Evolutionary conservation across 768 basidiomycete genomes (phyloP), one percentile per base, ranked within the genome.

Genomic region (Tephrocybe sp.): DNA sequence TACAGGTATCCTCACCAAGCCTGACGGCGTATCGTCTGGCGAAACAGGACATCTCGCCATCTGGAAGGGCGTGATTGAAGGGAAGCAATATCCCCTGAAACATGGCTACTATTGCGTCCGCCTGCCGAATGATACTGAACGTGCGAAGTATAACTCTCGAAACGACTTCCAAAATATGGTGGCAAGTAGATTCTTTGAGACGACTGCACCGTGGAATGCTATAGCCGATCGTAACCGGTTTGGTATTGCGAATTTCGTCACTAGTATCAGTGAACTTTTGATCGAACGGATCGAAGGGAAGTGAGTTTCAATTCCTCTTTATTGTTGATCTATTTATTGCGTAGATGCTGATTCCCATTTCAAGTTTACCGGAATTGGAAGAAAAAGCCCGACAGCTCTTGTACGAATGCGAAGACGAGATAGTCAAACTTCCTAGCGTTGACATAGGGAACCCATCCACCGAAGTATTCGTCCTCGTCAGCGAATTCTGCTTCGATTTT

Each of bases 91-190:
- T 56, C 44, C 15, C 13, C 64, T 86, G 49, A 71, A 58, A 30
- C 80, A 80, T 45, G 78, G 86, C 6, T 87, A 86, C 50, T 86
- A 80, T 47, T 83, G 81, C 16, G 81, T 85, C 23, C 81, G 82
- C 36, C 78, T 84, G 8, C 81, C 82, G 0, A 76, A 83, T 42
- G 86, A 86, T 54, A 65, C 59, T 1, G 75, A 84, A 48, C 78
- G 86, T 0, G 50, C 57, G 12, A 55, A 60, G 30, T 59, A 61
- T 3, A 60, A 75, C 10, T 62, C 73, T 1, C 68, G 68, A 13
- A 41, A 54, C 0, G 76, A 70, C 16, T 63, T 70, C 4, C 70
- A 78, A 41, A 49, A 45, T 12, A 58, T 64, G 0, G 77, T 76
- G 1, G 48, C 59, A 0, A n/a, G n/a, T n/a, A 49, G 66, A 0